A percentile compares a stretch with the other conserved stretches of the same genome.
Evolutionary conservation across 1,284 basidiomycete genomes (phyloP).

Genomic region (Moniliophthora roreri): DNA sequence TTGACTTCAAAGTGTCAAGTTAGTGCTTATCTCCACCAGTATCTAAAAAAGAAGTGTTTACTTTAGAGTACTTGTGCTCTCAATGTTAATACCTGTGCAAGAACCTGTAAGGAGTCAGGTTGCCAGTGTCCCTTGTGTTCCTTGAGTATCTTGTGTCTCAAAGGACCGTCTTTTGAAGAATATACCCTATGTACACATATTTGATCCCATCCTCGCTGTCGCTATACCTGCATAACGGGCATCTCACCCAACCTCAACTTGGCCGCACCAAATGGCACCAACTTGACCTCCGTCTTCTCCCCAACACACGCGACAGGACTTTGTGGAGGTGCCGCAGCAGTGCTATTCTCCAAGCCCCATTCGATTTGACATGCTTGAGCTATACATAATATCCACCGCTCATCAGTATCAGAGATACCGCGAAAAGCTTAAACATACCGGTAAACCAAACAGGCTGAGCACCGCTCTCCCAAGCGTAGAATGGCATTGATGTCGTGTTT

Average conservation of each 20-base stretch:
- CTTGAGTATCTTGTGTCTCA: no score
- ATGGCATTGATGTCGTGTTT: conserved; percentile 26
- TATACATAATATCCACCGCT: neutral
- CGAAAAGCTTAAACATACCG: conserved; percentile 5
- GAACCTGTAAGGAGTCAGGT: no score
- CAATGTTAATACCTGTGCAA: no score
- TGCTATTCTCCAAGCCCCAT: conserved; percentile 31
- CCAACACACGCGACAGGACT: conserved; percentile 33
- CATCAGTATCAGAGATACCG: neutral
- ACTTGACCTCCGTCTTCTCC: conserved; percentile 29
- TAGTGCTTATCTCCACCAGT: no score
- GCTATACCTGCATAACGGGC: conserved; percentile 29
- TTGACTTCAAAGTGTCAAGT: no score
- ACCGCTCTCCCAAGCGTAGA: conserved; percentile 36
- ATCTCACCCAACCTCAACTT: conserved; percentile 38
- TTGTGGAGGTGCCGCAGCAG: conserved; percentile 33
- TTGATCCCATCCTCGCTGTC: no score
- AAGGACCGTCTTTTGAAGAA: no score
- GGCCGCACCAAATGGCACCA: conserved; percentile 37
- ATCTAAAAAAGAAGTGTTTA: no score
- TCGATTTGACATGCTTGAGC: conserved; percentile 34
- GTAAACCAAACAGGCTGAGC: conserved; percentile 37
- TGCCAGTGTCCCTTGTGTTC: no score
- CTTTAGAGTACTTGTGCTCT: no score
- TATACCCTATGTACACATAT: no score